phyloP scores from a whole-genome alignment of 805 yeast species.

The Saturnispora mendoncae region DNA sequence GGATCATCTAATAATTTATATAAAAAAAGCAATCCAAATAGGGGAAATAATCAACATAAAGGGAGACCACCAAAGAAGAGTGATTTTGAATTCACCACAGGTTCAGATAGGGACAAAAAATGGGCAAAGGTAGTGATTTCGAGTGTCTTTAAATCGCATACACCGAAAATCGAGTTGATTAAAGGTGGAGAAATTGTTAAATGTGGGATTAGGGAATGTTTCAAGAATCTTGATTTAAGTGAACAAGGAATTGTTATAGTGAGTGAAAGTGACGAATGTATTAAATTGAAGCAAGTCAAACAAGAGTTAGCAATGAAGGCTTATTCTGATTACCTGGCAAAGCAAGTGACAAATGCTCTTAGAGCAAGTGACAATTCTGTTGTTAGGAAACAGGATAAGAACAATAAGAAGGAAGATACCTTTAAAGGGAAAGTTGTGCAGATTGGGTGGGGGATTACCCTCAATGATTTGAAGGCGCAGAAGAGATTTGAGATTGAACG shows the following conservation, averaged over 20 bases:
- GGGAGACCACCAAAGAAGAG: background rate
- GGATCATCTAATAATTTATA: background rate
- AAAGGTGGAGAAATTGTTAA: constrained; percentile 16
- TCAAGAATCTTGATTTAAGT: constrained; percentile 17
- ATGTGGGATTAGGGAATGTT: constrained; percentile 10
- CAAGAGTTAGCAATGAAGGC: constrained; percentile 21
- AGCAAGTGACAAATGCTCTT: constrained; percentile 16
- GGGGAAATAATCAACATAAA: background rate
- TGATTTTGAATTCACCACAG: constrained; percentile 13
- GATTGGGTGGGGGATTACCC: constrained; percentile 49
- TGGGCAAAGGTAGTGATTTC: constrained; percentile 20
- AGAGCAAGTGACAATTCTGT: constrained; percentile 13
- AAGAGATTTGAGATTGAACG: constrained; percentile 41
- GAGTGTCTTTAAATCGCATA: constrained; percentile 13
- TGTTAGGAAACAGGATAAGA: constrained; percentile 12
- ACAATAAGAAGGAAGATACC: constrained; percentile 5
- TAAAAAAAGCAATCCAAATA: background rate
- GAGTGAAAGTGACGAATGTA: constrained; percentile 12
- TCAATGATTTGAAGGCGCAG: constrained; percentile 43
- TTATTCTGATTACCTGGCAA: constrained; percentile 22
- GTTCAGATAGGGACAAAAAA: constrained; percentile 24
- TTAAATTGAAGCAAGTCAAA: constrained; percentile 19
- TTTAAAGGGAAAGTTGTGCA: constrained; percentile 33
- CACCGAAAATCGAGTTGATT: constrained; percentile 19
- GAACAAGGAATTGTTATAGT: constrained; percentile 23